Conservation (phyloP, 345 rosid species). For the Rhodamnia rubescens region DNA sequence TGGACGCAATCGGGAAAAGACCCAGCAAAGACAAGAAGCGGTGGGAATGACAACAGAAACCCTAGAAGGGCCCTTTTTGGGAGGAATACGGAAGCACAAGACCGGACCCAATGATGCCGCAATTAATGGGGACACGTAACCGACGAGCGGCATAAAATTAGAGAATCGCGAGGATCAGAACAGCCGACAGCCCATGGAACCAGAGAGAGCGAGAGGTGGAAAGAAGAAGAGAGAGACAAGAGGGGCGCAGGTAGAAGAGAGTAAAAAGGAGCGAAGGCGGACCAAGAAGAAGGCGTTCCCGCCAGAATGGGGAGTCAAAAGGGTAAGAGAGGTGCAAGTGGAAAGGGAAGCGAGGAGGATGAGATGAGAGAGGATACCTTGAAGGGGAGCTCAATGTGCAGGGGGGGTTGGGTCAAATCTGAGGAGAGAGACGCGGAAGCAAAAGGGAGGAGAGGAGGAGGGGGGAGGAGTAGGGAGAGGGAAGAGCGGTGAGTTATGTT, state of each 20-base stretch:
- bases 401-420: background rate
- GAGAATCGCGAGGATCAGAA: background rate
- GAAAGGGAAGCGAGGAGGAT: background rate
- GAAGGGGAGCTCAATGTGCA: background rate
- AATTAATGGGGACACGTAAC: background rate
- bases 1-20: background rate
- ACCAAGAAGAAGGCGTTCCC: background rate
- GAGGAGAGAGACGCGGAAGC: background rate
- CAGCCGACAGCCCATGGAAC: background rate
- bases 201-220: background rate
- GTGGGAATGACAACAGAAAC: background rate
- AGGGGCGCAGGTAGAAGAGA: background rate
- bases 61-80: background rate
- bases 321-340: background rate
- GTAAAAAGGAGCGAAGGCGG: background rate
- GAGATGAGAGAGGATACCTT: background rate
- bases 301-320: background rate
- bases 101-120: background rate
- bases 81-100: background rate
- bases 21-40: background rate
- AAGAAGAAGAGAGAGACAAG: background rate
- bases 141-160: background rate
- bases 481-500: background rate
- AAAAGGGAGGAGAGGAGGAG: background rate
- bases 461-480: background rate